phyloP scores from a whole-genome alignment of 805 yeast genomes.

The Schwanniomyces occidentalis region DNA sequence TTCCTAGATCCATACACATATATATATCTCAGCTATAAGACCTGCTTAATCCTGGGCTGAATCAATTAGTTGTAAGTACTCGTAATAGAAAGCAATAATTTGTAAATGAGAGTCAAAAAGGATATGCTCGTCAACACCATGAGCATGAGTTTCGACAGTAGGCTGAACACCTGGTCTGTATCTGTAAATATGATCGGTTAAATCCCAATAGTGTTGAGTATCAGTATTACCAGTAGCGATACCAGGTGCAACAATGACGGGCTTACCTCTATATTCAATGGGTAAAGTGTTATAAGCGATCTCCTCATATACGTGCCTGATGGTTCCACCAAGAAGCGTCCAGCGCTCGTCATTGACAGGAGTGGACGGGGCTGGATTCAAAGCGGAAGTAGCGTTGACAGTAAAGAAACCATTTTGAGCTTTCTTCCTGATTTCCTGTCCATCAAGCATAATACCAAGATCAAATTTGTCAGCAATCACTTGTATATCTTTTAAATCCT shows the following conservation, averaged over 20 bases:
- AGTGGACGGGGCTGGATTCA: constrained; percentile 56
- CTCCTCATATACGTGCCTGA: constrained; percentile 42
- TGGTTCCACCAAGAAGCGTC: constrained; percentile 38
- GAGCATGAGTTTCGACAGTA: constrained; percentile 39
- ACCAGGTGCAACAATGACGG: constrained; percentile 51
- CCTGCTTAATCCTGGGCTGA: constrained; percentile 9
- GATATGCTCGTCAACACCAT: constrained; percentile 62
- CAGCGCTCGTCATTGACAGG: constrained; percentile 41
- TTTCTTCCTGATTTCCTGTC: constrained; percentile 15
- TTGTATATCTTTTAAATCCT: constrained; percentile 34
- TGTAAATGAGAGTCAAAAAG: constrained; percentile 55
- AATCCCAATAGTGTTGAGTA: constrained; percentile 58
- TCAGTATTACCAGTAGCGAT: constrained; percentile 68
- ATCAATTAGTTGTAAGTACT: constrained; percentile 44
- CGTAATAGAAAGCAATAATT: constrained; percentile 52
- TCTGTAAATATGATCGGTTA: constrained; percentile 58
- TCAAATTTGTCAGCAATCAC: constrained; percentile 47
- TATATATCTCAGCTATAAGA: too few species aligned
- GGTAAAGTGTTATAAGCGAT: constrained; percentile 13
- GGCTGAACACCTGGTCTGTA: constrained; percentile 47
- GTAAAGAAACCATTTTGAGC: constrained; percentile 45
- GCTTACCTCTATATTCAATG: constrained; percentile 12
- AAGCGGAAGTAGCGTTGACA: constrained; percentile 20
- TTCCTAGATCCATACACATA: too few species aligned
- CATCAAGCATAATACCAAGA: constrained; percentile 46